Evolutionary conservation across 164 flowering plant species (phyloP).

Genomic region (Taxillus chinensis): DNA sequence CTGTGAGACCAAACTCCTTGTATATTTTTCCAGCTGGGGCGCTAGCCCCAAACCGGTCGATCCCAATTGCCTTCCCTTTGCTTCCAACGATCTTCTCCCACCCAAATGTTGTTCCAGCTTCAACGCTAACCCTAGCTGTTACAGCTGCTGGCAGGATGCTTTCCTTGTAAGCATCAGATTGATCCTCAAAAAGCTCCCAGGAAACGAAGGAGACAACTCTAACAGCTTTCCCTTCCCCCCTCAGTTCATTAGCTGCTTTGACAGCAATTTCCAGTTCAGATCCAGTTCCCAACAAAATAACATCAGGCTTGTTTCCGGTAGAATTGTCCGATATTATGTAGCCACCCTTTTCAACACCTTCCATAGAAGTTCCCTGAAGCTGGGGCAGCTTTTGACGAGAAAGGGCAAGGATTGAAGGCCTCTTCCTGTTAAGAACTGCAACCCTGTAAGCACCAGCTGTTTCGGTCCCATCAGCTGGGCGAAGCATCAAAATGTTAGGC

Average conservation of each 20-base stretch:
- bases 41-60: constrained; percentile 88
- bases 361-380: constrained; percentile 80
- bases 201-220: constrained; percentile 82
- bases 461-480: constrained; percentile 97
- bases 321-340: constrained; percentile 79
- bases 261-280: constrained; percentile 87
- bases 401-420: constrained; percentile 90
- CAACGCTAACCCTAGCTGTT: constrained; percentile 83
- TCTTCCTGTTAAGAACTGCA: constrained; percentile 67
- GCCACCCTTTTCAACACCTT: constrained; percentile 89
- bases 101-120: constrained; percentile 92
- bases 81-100: constrained; percentile 75
- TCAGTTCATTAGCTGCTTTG: constrained; percentile 77
- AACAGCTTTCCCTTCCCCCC: constrained; percentile 81
- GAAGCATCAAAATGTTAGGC: constrained; percentile 94
- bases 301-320: constrained; percentile 78
- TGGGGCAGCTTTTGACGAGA: constrained; percentile 85
- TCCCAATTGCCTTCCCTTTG: constrained; percentile 82
- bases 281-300: constrained; percentile 90
- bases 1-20: constrained; percentile 87
- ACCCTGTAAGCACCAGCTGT: constrained; percentile 94
- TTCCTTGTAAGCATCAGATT: constrained; percentile 85
- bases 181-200: constrained; percentile 91
- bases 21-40: constrained; percentile 89
- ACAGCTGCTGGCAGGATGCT: constrained; percentile 80